These are phyloP conservation scores for Hyaloscypha finlandica DNA, from an alignment of 495 filamentous ascomycete genomes.

Conservation along the genomic window DNA sequence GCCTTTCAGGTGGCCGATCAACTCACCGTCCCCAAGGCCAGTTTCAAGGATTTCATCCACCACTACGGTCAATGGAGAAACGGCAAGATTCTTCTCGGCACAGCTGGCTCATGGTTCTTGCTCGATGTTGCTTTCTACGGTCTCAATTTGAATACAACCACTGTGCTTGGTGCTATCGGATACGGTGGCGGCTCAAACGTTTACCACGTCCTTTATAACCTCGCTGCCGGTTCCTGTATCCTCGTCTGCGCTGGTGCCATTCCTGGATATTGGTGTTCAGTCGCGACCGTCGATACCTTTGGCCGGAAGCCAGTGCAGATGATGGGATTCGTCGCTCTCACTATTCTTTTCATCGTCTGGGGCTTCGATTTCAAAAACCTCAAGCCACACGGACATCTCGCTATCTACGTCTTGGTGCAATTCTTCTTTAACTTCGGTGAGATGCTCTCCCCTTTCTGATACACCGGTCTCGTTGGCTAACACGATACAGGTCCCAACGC, in stretches of 20 bases:
- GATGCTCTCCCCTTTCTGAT: background rate
- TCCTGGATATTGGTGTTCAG: conserved; percentile 76
- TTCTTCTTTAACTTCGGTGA: conserved; percentile 81
- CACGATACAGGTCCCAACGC: conserved; percentile 63
- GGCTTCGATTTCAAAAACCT: conserved; percentile 68
- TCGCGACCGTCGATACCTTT: conserved; percentile 66
- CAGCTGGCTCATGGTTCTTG: conserved; percentile 78
- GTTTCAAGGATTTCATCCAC: conserved; percentile 61
- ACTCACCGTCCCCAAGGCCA: conserved; percentile 62
- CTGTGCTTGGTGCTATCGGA: conserved; percentile 67
- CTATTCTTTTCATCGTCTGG: conserved; percentile 70
- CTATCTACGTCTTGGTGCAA: conserved; percentile 71
- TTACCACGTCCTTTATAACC: conserved; percentile 68
- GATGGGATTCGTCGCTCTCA: conserved; percentile 67
- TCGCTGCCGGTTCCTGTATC: conserved; percentile 73
- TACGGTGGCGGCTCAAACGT: conserved; percentile 57
- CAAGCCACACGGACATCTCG: conserved; percentile 49
- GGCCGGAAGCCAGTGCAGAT: conserved; percentile 73
- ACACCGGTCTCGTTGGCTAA: background rate
- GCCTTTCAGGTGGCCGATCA: conserved; percentile 34
- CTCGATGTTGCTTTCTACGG: conserved; percentile 52
- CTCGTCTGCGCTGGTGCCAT: conserved; percentile 74
- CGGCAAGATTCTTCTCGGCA: conserved; percentile 70
- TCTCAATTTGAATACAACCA: conserved; percentile 63
- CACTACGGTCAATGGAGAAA: conserved; percentile 70